A percentile compares a stretch with the other conserved stretches of the same genome.
phyloP scores from a whole-genome alignment of 169 alveolate species.

The Eimeria necatrix region DNA sequence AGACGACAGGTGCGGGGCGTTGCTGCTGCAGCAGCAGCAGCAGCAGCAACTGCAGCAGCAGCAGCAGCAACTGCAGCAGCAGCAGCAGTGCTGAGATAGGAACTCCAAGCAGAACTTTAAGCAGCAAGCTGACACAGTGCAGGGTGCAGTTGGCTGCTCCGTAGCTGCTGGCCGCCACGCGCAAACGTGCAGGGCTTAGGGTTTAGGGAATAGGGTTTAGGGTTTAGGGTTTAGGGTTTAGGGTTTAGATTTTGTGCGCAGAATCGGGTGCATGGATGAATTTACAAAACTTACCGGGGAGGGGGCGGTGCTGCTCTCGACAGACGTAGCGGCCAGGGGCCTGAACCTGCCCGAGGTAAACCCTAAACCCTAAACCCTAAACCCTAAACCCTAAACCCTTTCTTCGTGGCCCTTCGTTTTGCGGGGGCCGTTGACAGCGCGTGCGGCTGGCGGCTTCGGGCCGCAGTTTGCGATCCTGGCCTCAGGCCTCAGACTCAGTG shows the following conservation, averaged over 20 bases:
- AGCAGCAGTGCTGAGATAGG: too few relatives aligned
- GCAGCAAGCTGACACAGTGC: too few relatives aligned
- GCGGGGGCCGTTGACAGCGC: background rate
- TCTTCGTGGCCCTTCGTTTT: background rate
- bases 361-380: constrained; percentile 36
- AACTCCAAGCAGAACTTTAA: too few relatives aligned
- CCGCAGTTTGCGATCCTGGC: background rate
- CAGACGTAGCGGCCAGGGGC: constrained; percentile 75
- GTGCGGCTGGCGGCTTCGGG: too few relatives aligned
- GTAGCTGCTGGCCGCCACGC: too few relatives aligned
- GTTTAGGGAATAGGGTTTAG: too few relatives aligned
- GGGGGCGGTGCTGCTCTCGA: constrained; percentile 52
- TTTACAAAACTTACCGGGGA: constrained; percentile 2
- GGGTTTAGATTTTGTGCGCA: too few relatives aligned
- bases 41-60: background rate
- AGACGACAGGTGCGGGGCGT: constrained; percentile 59
- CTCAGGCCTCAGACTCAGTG: background rate
- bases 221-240: too few relatives aligned
- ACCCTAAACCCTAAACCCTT: constrained; percentile 30
- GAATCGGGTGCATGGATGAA: constrained; percentile 59
- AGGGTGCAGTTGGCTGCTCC: too few relatives aligned
- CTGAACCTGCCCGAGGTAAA: constrained; percentile 65
- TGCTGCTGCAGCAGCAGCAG: background rate
- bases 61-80: background rate
- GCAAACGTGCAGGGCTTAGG: too few relatives aligned